These are phyloP conservation scores for Teunomyces cretensis DNA, from an alignment of 805 yeast species.

Conservation along the genomic window DNA sequence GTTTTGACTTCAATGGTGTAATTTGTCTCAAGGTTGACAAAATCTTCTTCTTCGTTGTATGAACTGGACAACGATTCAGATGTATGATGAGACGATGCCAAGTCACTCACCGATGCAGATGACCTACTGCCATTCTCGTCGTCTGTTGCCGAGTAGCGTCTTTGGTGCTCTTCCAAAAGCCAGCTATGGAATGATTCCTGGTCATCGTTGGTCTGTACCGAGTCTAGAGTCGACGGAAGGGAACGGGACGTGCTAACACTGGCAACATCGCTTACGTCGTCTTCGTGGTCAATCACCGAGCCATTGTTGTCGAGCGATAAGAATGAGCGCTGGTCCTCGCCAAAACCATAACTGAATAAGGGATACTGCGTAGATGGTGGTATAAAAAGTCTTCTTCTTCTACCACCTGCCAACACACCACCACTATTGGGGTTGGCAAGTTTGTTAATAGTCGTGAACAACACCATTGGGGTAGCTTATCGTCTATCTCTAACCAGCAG, in stretches of 20 bases:
- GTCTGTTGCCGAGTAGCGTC: constrained; percentile 29
- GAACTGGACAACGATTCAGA: constrained; percentile 9
- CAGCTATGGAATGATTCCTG: constrained; percentile 43
- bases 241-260: constrained; percentile 42
- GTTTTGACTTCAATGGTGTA: constrained; percentile 26
- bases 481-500: neutral
- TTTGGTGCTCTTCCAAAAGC: constrained; percentile 43
- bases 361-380: constrained; percentile 47
- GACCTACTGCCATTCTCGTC: constrained; percentile 6
- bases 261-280: constrained; percentile 36
- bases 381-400: constrained; percentile 40
- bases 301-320: constrained; percentile 39
- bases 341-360: constrained; percentile 42
- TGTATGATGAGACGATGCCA: constrained; percentile 3
- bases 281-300: constrained; percentile 26
- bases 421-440: constrained; percentile 36
- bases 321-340: constrained; percentile 45
- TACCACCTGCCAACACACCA: constrained; percentile 28
- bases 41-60: constrained; percentile 28
- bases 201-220: constrained; percentile 35
- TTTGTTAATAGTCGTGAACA: constrained; percentile 38
- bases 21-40: constrained; percentile 28
- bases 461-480: constrained; percentile 29
- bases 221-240: constrained; percentile 39
- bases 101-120: constrained; percentile 5